These are phyloP conservation scores for Metarhizium anisopliae DNA, from an alignment of 2,329 filamentous ascomycete genomes.

Conservation along the genomic window DNA sequence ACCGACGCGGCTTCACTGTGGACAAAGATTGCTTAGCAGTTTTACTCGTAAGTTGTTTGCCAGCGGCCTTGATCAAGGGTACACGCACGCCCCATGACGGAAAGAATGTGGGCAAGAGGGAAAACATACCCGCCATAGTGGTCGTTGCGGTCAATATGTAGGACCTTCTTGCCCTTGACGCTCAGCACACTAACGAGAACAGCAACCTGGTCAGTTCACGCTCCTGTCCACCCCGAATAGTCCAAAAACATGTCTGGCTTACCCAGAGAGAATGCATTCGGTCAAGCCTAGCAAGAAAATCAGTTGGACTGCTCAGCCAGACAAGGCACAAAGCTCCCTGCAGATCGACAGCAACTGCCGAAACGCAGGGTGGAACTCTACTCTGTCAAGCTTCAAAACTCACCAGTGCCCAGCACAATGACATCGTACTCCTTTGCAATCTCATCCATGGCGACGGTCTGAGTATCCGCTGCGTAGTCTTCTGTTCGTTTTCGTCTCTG, in stretches of 20 bases:
- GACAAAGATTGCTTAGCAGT: constrained; percentile 18
- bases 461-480: not conserved
- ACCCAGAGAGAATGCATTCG: constrained; percentile 98
- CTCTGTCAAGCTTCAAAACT: constrained; percentile 21
- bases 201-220: constrained; percentile 23
- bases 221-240: not conserved
- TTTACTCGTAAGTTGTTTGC: not conserved
- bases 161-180: constrained; percentile 97
- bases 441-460: constrained; percentile 69
- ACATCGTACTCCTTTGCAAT: constrained; percentile 98
- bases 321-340: not conserved
- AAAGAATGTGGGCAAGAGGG: not conserved
- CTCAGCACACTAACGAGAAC: constrained; percentile 60
- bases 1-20: constrained; percentile 80
- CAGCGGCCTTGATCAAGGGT: not conserved
- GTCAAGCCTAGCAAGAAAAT: constrained; percentile 61
- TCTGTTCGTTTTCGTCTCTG: not conserved
- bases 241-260: constrained; percentile 21
- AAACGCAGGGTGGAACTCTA: not conserved
- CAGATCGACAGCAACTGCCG: not conserved
- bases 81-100: no score
- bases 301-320: constrained; percentile 8
- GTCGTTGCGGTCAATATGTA: constrained; percentile 97
- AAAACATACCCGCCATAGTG: constrained; percentile 85
- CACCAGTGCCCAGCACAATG: constrained; percentile 95